Conservation (phyloP, 148 eudicot species). For the Gaultheria prostrata region DNA sequence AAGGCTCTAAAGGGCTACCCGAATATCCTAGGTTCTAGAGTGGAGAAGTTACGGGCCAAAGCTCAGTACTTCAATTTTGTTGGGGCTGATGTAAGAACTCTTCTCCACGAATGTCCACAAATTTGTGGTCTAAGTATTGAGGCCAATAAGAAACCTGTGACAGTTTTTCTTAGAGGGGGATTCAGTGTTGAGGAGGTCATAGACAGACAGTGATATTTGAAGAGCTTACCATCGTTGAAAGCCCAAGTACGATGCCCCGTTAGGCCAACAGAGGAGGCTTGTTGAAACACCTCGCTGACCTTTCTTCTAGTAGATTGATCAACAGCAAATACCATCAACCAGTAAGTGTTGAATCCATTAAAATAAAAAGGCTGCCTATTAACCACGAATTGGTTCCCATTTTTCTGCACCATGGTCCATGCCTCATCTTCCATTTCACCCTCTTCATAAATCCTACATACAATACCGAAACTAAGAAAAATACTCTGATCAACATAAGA, state of each 20-base stretch:
- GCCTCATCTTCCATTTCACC: conserved; percentile 46
- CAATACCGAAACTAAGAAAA: neutral
- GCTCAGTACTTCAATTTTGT: no score
- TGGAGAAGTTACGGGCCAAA: no score
- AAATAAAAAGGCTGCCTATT: conserved; percentile 64
- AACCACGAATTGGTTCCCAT: conserved; percentile 59
- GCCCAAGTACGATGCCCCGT: conserved; percentile 91
- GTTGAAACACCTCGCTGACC: conserved; percentile 65
- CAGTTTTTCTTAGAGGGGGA: no score
- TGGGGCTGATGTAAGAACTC: no score
- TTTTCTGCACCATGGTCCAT: conserved; percentile 71
- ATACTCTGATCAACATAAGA: neutral
- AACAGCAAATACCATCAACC: conserved; percentile 81
- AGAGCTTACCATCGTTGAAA: conserved; percentile 88
- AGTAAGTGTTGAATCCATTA: conserved; percentile 92
- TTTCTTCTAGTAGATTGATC: conserved; percentile 74
- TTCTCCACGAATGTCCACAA: no score
- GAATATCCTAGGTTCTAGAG: no score
- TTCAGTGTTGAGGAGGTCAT: no score
- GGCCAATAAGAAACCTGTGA: no score
- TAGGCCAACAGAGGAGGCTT: conserved; percentile 75
- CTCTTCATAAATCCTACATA: conserved; percentile 25
- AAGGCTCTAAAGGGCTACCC: no score
- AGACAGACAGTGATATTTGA: conserved; percentile 75
- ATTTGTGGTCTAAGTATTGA: no score